Conservation (phyloP, 306 rosid species). For the Sophora flavescens region DNA sequence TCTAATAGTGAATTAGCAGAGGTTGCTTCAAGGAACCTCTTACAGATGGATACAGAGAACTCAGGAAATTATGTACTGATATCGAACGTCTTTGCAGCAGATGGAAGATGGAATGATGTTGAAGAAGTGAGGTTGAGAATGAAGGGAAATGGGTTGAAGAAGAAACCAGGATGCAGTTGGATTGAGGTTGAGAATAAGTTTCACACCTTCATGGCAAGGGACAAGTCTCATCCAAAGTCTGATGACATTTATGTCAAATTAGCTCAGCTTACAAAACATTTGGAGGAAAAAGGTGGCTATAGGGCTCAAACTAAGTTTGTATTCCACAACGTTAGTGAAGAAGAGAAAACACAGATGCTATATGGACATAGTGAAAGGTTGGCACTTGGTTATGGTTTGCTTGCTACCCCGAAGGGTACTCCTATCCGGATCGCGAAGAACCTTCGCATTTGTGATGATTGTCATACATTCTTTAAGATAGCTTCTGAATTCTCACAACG, state of each 20-base stretch:
- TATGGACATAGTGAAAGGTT: conserved; percentile 81
- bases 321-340: conserved; percentile 72
- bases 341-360: conserved; percentile 65
- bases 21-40: conserved; percentile 68
- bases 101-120: conserved; percentile 75
- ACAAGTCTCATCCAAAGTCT: conserved; percentile 71
- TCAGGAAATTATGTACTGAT: conserved; percentile 76
- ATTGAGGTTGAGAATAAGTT: conserved; percentile 68
- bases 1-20: conserved; percentile 70
- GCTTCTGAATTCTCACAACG: conserved; percentile 63
- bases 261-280: conserved; percentile 54
- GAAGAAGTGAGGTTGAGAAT: conserved; percentile 71
- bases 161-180: conserved; percentile 89
- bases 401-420: conserved; percentile 56
- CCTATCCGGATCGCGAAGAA: conserved; percentile 68
- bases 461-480: conserved; percentile 74
- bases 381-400: conserved; percentile 74
- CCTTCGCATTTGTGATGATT: conserved; percentile 76
- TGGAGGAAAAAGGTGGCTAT: conserved; percentile 65
- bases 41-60: conserved; percentile 60
- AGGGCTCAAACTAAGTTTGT: conserved; percentile 68
- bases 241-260: conserved; percentile 58
- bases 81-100: conserved; percentile 72
- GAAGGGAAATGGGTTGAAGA: conserved; percentile 74
- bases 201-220: conserved; percentile 70